phyloP scores from a whole-genome alignment of 2,329 filamentous ascomycete genomes.

The Penicillium sp. region DNA sequence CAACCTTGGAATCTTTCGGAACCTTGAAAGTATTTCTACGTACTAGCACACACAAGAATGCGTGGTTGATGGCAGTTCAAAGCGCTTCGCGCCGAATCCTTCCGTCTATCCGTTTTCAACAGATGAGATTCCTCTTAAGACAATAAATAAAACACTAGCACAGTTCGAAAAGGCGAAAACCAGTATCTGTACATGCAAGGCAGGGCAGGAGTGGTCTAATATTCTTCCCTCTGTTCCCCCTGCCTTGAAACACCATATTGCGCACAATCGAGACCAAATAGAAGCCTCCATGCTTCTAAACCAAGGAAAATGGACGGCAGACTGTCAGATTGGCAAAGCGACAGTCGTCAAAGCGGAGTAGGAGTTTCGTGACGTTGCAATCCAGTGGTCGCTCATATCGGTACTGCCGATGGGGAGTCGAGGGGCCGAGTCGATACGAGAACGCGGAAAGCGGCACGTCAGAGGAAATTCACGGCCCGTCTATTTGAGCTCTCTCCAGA shows the following conservation, averaged over 20 bases:
- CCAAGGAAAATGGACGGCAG: slow-evolving; percentile 23
- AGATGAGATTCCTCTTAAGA: slow-evolving; percentile 36
- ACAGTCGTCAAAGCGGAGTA: slow-evolving; percentile 22
- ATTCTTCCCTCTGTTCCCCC: slow-evolving; percentile 21
- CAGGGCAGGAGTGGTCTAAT: slow-evolving; percentile 27
- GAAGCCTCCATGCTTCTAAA: slow-evolving; percentile 21
- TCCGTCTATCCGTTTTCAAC: slow-evolving; percentile 20
- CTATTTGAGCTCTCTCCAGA: slow-evolving; percentile 92
- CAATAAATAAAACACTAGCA: slow-evolving; percentile 32
- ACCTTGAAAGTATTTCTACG: not conserved
- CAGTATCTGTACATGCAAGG: slow-evolving; percentile 45
- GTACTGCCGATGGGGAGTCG: slow-evolving; percentile 2
- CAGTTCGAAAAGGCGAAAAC: slow-evolving; percentile 37
- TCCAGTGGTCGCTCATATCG: slow-evolving; percentile 7
- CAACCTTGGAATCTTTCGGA: too few relatives aligned
- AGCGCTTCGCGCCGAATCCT: not conserved
- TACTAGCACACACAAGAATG: not conserved
- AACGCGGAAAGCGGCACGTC: slow-evolving; percentile 8
- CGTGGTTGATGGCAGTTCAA: not conserved
- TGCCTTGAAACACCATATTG: slow-evolving; percentile 28
- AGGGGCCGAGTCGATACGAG: slow-evolving; percentile 12
- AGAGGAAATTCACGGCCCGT: slow-evolving; percentile 23
- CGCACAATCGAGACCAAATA: slow-evolving; percentile 17
- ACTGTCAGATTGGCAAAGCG: slow-evolving; percentile 10
- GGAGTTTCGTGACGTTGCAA: slow-evolving; percentile 7